A percentile compares a stretch with the other conserved stretches of the same genome.
Conservation (phyloP, 441 rosid species). For the Daphne laureola region DNA sequence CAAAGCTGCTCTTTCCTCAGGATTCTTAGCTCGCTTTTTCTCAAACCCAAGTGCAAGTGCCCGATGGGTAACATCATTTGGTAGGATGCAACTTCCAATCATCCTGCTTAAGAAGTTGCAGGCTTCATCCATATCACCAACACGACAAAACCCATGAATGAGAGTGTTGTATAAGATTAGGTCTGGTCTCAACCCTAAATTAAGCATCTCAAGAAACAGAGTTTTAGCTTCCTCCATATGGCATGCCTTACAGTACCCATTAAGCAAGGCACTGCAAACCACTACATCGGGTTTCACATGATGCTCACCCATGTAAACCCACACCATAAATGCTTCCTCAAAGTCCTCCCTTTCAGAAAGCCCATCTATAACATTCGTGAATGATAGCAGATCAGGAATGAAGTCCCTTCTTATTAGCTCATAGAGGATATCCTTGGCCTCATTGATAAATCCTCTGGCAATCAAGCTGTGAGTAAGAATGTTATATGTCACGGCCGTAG, state of each 20-base stretch:
- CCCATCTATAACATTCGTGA: slow-evolving; percentile 42
- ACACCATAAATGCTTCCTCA: slow-evolving; percentile 38
- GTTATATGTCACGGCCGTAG: slow-evolving; percentile 38
- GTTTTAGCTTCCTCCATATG: slow-evolving; percentile 31
- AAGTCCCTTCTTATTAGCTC: slow-evolving; percentile 36
- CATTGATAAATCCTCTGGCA: slow-evolving; percentile 28
- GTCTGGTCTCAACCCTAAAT: slow-evolving; percentile 36
- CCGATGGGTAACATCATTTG: slow-evolving; percentile 22
- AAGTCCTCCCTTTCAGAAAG: slow-evolving; percentile 26
- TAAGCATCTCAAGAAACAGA: slow-evolving; percentile 31
- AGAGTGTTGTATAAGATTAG: slow-evolving; percentile 36
- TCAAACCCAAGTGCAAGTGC: slow-evolving; percentile 35
- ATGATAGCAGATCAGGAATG: slow-evolving; percentile 29
- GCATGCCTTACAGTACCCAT: slow-evolving; percentile 31
- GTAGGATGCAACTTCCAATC: slow-evolving; percentile 32
- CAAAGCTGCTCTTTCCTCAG: slow-evolving; percentile 26
- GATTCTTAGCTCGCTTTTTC: slow-evolving; percentile 17
- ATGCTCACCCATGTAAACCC: slow-evolving; percentile 35
- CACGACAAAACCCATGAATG: slow-evolving; percentile 34
- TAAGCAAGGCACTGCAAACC: slow-evolving; percentile 36
- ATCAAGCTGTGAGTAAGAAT: slow-evolving; percentile 35
- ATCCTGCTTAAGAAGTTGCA: slow-evolving; percentile 29
- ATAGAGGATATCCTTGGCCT: slow-evolving; percentile 31
- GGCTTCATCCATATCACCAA: slow-evolving; percentile 28
- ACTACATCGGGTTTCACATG: slow-evolving; percentile 35